Conservation (phyloP, 192 early-diverging fungal species). For the Coemansia sp. region DNA sequence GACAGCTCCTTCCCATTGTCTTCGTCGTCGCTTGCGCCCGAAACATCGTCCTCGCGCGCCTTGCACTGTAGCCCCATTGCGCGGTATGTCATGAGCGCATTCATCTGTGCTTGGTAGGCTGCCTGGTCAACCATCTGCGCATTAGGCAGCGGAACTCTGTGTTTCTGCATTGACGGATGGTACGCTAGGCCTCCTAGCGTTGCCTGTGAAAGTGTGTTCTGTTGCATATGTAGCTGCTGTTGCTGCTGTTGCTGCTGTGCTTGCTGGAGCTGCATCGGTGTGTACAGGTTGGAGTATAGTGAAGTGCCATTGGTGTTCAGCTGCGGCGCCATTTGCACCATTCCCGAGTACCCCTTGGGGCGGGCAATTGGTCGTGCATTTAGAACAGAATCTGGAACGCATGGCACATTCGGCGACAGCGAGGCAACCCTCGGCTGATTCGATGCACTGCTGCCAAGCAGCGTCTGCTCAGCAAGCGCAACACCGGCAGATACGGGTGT, state of each 20-base stretch:
- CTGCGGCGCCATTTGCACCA: conserved; percentile 10
- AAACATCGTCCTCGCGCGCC: conserved; percentile 34
- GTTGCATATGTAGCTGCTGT: conserved; percentile 16
- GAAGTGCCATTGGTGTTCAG: conserved; percentile 14
- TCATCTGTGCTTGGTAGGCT: conserved; percentile 46
- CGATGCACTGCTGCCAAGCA: conserved; percentile 5
- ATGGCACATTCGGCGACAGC: conserved; percentile 30
- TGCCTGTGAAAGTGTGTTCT: conserved; percentile 8
- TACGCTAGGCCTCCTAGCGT: neutral
- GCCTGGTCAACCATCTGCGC: conserved; percentile 45
- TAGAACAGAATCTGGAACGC: conserved; percentile 22
- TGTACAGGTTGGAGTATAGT: conserved; percentile 43
- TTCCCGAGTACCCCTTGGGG: conserved; percentile 29
- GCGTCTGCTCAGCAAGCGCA: conserved; percentile 5
- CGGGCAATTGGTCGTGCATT: conserved; percentile 40
- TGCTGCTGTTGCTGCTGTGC: conserved; percentile 28
- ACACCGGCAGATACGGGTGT: neutral
- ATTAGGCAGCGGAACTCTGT: conserved; percentile 42
- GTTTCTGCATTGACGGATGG: conserved; percentile 25
- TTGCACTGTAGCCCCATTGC: conserved; percentile 55
- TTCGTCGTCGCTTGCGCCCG: conserved; percentile 12
- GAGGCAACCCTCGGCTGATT: conserved; percentile 25
- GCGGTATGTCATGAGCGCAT: conserved; percentile 52
- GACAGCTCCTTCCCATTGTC: conserved; percentile 35
- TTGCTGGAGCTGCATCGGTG: conserved; percentile 43